A percentile compares a stretch with the other conserved stretches of the same genome.
phyloP scores from a whole-genome alignment of 2,329 filamentous ascomycete genomes.

The Colletotrichum musae region DNA sequence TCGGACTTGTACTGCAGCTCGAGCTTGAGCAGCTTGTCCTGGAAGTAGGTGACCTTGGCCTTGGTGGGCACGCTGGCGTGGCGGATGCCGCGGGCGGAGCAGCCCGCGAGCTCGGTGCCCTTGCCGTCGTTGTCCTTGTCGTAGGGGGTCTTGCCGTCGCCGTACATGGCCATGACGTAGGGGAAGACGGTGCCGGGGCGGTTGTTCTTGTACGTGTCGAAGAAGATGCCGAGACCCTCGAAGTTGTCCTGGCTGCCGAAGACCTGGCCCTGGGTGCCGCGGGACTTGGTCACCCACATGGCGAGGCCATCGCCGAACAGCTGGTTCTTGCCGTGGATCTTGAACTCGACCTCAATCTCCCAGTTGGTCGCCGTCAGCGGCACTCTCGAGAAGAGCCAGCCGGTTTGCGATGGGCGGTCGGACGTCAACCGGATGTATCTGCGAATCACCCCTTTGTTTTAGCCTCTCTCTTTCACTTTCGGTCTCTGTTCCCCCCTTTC shows the following conservation, averaged over 20 bases:
- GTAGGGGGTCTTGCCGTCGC: slow-evolving; percentile 90
- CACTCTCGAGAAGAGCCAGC: slow-evolving; percentile 94
- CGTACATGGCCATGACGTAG: slow-evolving; percentile 98
- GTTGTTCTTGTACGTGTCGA: slow-evolving; percentile 99
- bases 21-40: slow-evolving; percentile 91
- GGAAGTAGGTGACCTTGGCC: slow-evolving; percentile 93
- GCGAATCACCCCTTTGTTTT: slow-evolving; percentile 43
- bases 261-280: slow-evolving; percentile 83
- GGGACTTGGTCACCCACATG: slow-evolving; percentile 97
- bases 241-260: slow-evolving; percentile 92
- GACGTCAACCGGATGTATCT: slow-evolving; percentile 95
- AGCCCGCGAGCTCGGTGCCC: slow-evolving; percentile 91
- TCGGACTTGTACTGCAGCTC: slow-evolving; percentile 96
- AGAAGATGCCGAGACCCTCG: slow-evolving; percentile 93
- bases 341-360: slow-evolving; percentile 98
- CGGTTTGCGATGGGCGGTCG: slow-evolving; percentile 89
- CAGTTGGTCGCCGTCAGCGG: slow-evolving; percentile 98
- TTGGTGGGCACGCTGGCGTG: slow-evolving; percentile 86
- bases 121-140: slow-evolving; percentile 97
- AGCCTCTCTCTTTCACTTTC: slow-evolving; percentile 31
- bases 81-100: slow-evolving; percentile 92
- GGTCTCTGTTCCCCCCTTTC: not conserved
- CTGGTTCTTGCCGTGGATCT: slow-evolving; percentile 89
- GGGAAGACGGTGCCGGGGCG: slow-evolving; percentile 95
- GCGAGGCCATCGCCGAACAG: slow-evolving; percentile 97